Conservation (phyloP, 2,329 filamentous ascomycete genomes). For the Dothistroma pini region DNA sequence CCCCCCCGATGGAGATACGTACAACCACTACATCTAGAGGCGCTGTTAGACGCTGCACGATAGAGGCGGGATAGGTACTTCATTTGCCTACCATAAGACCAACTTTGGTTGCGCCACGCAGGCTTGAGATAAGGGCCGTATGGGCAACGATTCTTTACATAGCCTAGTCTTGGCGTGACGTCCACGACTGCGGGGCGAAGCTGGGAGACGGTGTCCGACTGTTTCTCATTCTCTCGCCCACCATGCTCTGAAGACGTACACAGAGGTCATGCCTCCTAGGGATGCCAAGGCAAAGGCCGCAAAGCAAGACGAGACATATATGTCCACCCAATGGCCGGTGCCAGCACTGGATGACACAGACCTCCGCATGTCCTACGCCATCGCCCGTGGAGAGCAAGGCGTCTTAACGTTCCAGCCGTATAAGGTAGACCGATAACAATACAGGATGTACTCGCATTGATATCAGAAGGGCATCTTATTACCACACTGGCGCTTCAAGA, state of each 20-base stretch:
- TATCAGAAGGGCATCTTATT: constrained; percentile 42
- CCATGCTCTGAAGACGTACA: too few relatives aligned
- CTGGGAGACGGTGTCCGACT: too few relatives aligned
- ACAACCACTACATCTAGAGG: constrained; percentile 4
- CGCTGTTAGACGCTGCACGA: too few relatives aligned
- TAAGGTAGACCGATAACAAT: constrained; percentile 38
- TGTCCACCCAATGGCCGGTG: constrained; percentile 15
- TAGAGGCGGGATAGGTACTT: too few relatives aligned
- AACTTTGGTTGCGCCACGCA: not conserved
- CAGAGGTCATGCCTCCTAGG: not conserved
- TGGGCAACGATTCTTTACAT: too few relatives aligned
- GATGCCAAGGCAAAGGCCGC: not conserved
- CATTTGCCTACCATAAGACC: too few relatives aligned
- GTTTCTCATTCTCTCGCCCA: not conserved
- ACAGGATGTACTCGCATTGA: constrained; percentile 31
- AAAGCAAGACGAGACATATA: not conserved
- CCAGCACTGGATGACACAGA: constrained; percentile 29
- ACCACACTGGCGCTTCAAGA: constrained; percentile 59
- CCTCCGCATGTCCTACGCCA: constrained; percentile 52
- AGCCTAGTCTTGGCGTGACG: too few relatives aligned
- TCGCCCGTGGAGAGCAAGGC: constrained; percentile 58
- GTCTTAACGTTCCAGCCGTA: constrained; percentile 63
- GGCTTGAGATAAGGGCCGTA: not conserved
- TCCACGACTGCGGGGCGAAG: too few relatives aligned
- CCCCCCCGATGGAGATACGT: not conserved